These are phyloP conservation scores for Apiotrichum montevideense DNA, from an alignment of 1,284 basidiomycete genomes.

Conservation along the genomic window DNA sequence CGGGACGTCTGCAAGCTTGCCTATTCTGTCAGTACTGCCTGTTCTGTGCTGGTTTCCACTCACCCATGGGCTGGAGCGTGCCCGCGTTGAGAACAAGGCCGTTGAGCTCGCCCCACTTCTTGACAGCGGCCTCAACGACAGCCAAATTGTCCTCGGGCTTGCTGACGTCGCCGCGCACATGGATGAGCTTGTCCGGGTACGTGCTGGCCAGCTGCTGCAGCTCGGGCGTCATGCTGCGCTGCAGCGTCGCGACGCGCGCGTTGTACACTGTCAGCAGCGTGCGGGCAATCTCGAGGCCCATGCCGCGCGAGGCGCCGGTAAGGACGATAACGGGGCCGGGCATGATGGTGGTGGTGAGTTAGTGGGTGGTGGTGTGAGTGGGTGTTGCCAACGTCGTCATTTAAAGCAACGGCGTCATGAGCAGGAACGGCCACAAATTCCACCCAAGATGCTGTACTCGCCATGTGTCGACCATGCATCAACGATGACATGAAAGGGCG, in stretches of 20 bases:
- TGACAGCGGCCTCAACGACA: slow-evolving; percentile 43
- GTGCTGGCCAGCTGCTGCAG: slow-evolving; percentile 38
- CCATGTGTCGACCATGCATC: no score
- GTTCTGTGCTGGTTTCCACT: neutral
- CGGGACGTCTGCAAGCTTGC: slow-evolving; percentile 31
- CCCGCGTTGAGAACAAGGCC: slow-evolving; percentile 52
- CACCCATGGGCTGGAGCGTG: slow-evolving; percentile 45
- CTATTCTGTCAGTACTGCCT: slow-evolving; percentile 7
- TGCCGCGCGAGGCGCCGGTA: slow-evolving; percentile 47
- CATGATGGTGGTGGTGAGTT: neutral
- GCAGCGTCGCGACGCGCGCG: slow-evolving; percentile 50
- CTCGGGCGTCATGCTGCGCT: slow-evolving; percentile 48
- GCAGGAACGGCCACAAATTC: no score
- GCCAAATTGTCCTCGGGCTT: slow-evolving; percentile 34
- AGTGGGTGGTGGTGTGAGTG: no score
- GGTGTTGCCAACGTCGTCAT: no score
- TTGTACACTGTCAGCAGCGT: slow-evolving; percentile 44
- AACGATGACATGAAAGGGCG: no score
- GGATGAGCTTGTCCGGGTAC: slow-evolving; percentile 30
- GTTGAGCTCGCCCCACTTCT: slow-evolving; percentile 49
- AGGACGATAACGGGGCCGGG: slow-evolving; percentile 37
- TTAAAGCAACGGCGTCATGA: no score
- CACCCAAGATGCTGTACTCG: no score
- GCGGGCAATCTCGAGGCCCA: slow-evolving; percentile 50
- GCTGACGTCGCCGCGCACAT: slow-evolving; percentile 47